These are phyloP conservation scores for Boletus rufocinnamomeus DNA, from an alignment of 768 basidiomycete species.

Conservation along the genomic window DNA sequence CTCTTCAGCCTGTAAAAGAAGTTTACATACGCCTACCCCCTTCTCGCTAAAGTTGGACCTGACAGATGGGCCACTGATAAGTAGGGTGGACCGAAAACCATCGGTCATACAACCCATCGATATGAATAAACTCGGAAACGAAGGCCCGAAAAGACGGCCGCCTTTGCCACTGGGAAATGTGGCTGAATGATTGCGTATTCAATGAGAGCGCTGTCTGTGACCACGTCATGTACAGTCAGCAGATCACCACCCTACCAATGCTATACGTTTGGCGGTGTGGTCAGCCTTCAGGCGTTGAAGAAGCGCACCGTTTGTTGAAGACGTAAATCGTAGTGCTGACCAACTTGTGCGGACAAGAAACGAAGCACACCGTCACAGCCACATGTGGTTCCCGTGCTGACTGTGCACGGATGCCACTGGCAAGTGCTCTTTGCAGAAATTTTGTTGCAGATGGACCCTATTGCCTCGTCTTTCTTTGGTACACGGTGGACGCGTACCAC, in stretches of 20 bases:
- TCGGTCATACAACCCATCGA: too few species aligned
- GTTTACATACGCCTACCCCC: conserved; percentile 2
- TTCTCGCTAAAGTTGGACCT: not conserved
- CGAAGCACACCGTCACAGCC: not conserved
- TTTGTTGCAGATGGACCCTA: not conserved
- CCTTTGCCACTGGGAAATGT: too few species aligned
- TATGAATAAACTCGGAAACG: too few species aligned
- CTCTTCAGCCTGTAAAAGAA: not conserved
- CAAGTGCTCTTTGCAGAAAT: not conserved
- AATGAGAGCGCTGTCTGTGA: not conserved
- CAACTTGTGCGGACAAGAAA: not conserved
- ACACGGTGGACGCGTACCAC: conserved; percentile 79
- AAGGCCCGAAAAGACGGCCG: too few species aligned
- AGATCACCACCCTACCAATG: not conserved
- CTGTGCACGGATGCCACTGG: not conserved
- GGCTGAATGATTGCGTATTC: too few species aligned
- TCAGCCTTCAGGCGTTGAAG: not conserved
- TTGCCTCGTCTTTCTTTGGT: not conserved
- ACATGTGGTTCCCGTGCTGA: not conserved
- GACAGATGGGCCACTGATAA: not conserved
- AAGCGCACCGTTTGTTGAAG: not conserved
- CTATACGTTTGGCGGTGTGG: not conserved
- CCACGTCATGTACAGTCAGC: not conserved
- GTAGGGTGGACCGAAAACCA: too few species aligned
- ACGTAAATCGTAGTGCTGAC: not conserved